Evolutionary conservation across 176 grass and related monocot species (phyloP), one percentile per base, ranked within the genome.

Genomic region (Oryza australiensis): DNA sequence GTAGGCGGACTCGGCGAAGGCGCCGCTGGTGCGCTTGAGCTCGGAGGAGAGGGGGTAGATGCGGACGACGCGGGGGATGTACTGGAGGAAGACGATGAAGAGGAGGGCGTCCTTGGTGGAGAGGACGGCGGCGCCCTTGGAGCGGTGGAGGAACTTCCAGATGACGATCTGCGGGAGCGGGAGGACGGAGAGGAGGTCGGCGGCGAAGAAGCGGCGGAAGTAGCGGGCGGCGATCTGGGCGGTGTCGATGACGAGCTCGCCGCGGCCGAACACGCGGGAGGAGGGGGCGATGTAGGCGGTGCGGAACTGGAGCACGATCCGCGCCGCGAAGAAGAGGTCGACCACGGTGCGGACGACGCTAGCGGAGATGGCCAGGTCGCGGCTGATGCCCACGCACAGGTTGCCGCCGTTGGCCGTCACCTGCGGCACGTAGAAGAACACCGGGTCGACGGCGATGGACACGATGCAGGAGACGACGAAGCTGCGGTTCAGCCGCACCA

Each of bases 221-320:
- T 98, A 98, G 3, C 92, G 92, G 20, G 64, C 42, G 28, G 92
- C 95, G 80, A 98, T 98, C 75, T 89, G 88, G 5, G 80, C 43
- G 5, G 90, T 91, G 80, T 98, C 88, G 33, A 94, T 98, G 20
- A 98, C 95, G 6, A 98, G 92, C 82, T 98, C 95, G 22, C 95
- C 95, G 75, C 95, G 88, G 3, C 92, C 95, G 79, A 98, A 98
- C 66, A 94, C 95, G 66, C 92, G 53, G 20, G 95, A 98, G 10
- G 95, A 98, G 0, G 95, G 95, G 12, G 84, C 84, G 71, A 98
- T 98, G 80, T 87, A 98, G 43, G 95, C 90, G 45, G 95, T 98
- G 57, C 95, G 90, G 87, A 94, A 98, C 70, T 98, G 95, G 37
- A 98, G 90, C 67, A 27, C 92, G 86, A 98, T 94, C 35, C 95